Conservation (phyloP, 75 land plant species). For the Cupressus sempervirens region DNA sequence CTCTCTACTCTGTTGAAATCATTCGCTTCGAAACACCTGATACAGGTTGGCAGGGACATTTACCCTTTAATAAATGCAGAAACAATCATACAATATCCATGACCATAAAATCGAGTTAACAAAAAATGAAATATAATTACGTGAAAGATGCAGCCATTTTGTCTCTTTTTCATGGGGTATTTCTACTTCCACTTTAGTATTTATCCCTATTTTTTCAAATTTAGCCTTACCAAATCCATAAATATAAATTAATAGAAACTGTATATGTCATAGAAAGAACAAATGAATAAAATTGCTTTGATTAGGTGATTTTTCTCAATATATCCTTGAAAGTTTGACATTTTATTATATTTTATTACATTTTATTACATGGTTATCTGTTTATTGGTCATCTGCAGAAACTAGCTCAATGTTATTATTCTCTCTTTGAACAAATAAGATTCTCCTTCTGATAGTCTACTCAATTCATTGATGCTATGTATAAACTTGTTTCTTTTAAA, state of each 20-base stretch:
- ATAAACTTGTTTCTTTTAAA: no score
- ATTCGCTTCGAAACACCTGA: not conserved
- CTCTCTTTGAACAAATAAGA: not conserved
- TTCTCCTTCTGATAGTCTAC: not conserved
- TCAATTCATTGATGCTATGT: not conserved
- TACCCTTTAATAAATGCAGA: not conserved
- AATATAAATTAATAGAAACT: not conserved
- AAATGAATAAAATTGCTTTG: not conserved
- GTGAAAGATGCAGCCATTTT: not conserved
- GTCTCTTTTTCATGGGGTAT: not conserved
- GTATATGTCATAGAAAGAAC: not conserved
- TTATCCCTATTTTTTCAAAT: not conserved
- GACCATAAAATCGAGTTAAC: not conserved
- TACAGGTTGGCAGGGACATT: not conserved
- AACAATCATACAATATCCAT: not conserved
- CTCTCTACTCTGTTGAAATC: not conserved
- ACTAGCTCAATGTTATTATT: not conserved
- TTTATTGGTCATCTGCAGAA: not conserved
- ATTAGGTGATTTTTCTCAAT: not conserved
- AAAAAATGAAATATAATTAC: no score
- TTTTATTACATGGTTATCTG: not conserved
- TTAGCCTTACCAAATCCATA: not conserved
- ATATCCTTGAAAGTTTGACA: not conserved
- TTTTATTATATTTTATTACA: not conserved
- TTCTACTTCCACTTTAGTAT: not conserved